Evolutionary conservation across 1,284 basidiomycete species (phyloP), one percentile per base, ranked within the genome.

Genomic region (Grifola frondosa): DNA sequence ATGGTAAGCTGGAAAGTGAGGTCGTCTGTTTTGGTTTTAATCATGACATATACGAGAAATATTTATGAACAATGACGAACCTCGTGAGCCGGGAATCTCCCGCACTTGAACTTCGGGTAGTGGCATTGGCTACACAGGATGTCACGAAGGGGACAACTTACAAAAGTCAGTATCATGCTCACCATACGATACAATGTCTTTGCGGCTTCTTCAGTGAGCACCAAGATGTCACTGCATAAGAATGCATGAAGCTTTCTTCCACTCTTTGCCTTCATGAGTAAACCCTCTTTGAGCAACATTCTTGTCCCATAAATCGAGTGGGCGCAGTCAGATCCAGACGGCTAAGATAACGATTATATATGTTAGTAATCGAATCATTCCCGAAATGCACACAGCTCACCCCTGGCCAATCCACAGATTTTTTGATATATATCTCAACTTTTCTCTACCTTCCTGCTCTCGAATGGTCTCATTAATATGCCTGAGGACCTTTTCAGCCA

Each of bases 381-480:
- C n/a, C 29, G 33, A 16, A 37, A 19, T 36, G 4, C 12, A 33
- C 6, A 30, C 25, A 10, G 68, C 78, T 56, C 49, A 88, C 86
- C 87, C 89, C 65, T 91, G 81, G 8, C 90, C 91, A 40, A 95
- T 83, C 84, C 85, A 94, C 4, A 97, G 71, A 56, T 88, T 74
- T 49, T 88, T 80, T 6, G 87, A 90, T 21, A 97, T 74, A 13
- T 70, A 71, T 36, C 73, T 75, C 9, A 97, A 71, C 9, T 84
- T 78, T 51, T 91, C 88, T 3, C 72, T 63, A 2, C 84, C 83
- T 64, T 97, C 91, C 48, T 86, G 83, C n/a, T 88, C 80, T 5
- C 93, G 77, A 28, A 98, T 91, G 2, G 82, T 76, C 63, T 97
- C 94, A 62, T 98, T 98, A 60, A 97, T 93, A 23, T 79, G 71